A percentile compares a stretch with the other conserved stretches of the same genome.
Evolutionary conservation across 2,329 filamentous ascomycete species (phyloP).

Genomic region (Penicillium sclerotigenum): DNA sequence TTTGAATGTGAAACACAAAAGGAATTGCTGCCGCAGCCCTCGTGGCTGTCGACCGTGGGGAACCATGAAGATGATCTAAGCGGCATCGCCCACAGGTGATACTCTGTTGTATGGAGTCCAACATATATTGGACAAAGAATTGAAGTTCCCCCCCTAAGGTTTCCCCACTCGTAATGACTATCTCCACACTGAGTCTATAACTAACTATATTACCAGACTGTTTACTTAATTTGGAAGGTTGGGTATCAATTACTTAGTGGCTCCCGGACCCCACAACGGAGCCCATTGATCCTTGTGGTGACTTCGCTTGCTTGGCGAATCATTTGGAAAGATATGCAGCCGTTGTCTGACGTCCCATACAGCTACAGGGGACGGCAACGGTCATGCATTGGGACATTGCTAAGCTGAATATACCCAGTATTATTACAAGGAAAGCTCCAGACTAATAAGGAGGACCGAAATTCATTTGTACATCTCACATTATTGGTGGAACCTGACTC

Average conservation of each 20-base stretch:
- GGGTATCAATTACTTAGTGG: background rate
- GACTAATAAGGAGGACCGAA: background rate
- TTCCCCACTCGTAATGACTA: background rate
- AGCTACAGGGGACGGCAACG: slow-evolving; percentile 3
- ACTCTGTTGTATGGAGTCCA: background rate
- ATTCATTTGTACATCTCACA: background rate
- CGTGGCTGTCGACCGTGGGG: background rate
- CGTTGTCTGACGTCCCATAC: background rate
- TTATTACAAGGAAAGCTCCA: background rate
- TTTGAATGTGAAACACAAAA: background rate
- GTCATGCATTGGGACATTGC: background rate
- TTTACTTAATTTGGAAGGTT: slow-evolving; percentile 3
- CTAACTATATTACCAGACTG: background rate
- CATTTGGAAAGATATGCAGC: background rate
- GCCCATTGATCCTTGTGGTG: background rate
- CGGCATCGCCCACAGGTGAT: background rate
- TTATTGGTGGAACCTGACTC: background rate
- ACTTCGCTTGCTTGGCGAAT: background rate
- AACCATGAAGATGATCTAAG: background rate
- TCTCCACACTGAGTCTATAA: too few relatives aligned
- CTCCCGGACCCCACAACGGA: background rate
- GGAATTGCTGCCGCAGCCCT: background rate
- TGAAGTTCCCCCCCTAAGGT: background rate
- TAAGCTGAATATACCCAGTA: background rate
- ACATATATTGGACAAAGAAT: background rate